Percentiles rank a stretch among this genome's conserved stretches.
These are phyloP conservation scores for Usnea hakonensis DNA, from an alignment of 495 filamentous ascomycete species.

Conservation along the genomic window DNA sequence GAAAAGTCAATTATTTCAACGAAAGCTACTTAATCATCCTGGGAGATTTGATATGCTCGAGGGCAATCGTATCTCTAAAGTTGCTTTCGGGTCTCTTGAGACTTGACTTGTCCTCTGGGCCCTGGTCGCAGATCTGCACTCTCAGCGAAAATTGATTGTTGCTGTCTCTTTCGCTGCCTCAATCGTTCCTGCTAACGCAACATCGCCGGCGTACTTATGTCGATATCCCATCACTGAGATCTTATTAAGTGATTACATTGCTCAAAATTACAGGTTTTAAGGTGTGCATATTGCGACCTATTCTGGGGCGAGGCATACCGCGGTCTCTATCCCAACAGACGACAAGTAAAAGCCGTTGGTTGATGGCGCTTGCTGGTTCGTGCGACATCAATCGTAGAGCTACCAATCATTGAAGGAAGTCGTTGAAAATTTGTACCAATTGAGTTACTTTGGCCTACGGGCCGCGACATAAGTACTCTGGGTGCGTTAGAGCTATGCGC, in stretches of 20 bases:
- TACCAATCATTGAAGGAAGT: not conserved
- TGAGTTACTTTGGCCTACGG: not conserved
- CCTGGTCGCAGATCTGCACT: not conserved
- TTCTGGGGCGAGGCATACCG: not conserved
- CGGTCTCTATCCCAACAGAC: not conserved
- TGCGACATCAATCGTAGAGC: not conserved
- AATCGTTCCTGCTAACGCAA: not conserved
- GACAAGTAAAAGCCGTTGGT: not conserved
- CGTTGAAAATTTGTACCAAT: not conserved
- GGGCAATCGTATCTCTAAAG: too few relatives aligned
- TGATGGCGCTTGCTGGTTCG: not conserved
- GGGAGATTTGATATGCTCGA: too few relatives aligned
- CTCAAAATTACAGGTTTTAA: too few relatives aligned
- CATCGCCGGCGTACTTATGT: not conserved
- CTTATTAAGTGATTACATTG: not conserved
- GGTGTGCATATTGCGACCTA: too few relatives aligned
- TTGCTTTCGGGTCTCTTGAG: not conserved
- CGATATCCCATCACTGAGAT: not conserved
- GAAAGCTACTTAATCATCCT: too few relatives aligned
- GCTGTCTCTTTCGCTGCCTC: not conserved
- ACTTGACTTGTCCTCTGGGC: not conserved
- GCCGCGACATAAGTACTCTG: too few relatives aligned
- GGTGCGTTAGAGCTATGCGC: too few relatives aligned
- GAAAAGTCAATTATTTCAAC: not conserved
- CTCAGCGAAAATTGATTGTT: not conserved